Evolutionary conservation across 805 yeast species (phyloP).

Genomic region (Kluyveromyces siamensis): DNA sequence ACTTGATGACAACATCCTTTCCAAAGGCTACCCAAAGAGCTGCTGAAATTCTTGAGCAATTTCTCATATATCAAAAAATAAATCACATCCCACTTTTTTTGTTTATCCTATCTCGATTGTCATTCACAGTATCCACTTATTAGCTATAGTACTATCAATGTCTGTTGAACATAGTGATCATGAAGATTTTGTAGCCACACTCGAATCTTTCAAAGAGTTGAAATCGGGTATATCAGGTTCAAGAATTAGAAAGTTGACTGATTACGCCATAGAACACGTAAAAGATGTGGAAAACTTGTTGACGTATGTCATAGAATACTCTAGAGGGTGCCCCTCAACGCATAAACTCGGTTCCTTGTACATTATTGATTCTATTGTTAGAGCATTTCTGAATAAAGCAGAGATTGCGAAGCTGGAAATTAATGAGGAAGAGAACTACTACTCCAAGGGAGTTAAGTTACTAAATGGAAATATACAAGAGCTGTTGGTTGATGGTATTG

Average conservation of each 20-base stretch:
- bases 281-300: conserved; percentile 26
- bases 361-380: conserved; percentile 84
- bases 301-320: conserved; percentile 31
- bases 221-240: conserved; percentile 93
- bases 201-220: conserved; percentile 39
- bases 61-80: not conserved
- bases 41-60: not conserved
- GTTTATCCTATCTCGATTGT: conserved; percentile 2
- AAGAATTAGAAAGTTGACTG: conserved; percentile 79
- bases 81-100: not conserved
- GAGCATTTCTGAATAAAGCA: conserved; percentile 75
- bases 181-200: conserved; percentile 32
- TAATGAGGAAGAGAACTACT: conserved; percentile 44
- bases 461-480: conserved; percentile 57
- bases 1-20: too few species aligned
- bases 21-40: too few species aligned
- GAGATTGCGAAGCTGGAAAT: conserved; percentile 33
- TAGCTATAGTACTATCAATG: conserved; percentile 8
- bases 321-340: conserved; percentile 63
- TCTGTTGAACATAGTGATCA: conserved; percentile 12
- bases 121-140: conserved; percentile 6
- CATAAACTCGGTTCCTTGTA: conserved; percentile 89
- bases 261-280: conserved; percentile 65
- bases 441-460: conserved; percentile 61
- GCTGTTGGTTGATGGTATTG: conserved; percentile 53